Evolutionary conservation across 768 basidiomycete species (phyloP), one percentile per base, ranked within the genome.

Genomic region (Amanita polypyramis): DNA sequence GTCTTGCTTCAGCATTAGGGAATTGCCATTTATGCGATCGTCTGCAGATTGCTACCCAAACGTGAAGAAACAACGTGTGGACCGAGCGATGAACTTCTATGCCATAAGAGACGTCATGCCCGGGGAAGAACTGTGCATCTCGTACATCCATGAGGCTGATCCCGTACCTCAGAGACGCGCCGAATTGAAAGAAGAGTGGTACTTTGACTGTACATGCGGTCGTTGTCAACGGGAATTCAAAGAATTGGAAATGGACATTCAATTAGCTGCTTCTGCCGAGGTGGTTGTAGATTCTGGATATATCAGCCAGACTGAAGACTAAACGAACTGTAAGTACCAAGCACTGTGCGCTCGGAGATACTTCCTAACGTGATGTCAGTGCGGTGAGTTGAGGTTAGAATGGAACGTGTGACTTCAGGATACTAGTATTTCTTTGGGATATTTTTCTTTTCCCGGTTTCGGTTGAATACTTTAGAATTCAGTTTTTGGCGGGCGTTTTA

Each of bases 121-220:
- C 2, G 73, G 65, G 5, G 71, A 74, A 40, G 72, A 75, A 45
- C 54, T 75, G 35, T 74, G 69, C 51, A 74, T 68, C 52, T 70
- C 63, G 50, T 75, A 75, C 49, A 67, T 73, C 33, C 67, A 60
- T 43, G 23, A 56, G 20, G 32, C 52, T 8, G 59, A 60, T 40
- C 11, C 17, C 11, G 58, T 56, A 6, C 17, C 8, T 9, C 52
- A 52, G 17, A 48, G 60, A 38, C 32, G 53, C 19, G 32, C 51
- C 14, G 38, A 58, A 37, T 39, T 61, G 11, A 38, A 52, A 15
- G 20, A 40, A 30, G 55, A 63, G 52, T 55, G 55, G 57, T 60
- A 56, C 29, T 57, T 61, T 54, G 59, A 59, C 32, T 57, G 59
- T 12, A 45, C 48, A 1, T 61, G 60, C 47, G 21, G 41, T 7